Evolutionary conservation across 192 early-diverging fungal species (phyloP), one percentile per base, ranked within the genome.

Genomic region (Linnemannia elongata): DNA sequence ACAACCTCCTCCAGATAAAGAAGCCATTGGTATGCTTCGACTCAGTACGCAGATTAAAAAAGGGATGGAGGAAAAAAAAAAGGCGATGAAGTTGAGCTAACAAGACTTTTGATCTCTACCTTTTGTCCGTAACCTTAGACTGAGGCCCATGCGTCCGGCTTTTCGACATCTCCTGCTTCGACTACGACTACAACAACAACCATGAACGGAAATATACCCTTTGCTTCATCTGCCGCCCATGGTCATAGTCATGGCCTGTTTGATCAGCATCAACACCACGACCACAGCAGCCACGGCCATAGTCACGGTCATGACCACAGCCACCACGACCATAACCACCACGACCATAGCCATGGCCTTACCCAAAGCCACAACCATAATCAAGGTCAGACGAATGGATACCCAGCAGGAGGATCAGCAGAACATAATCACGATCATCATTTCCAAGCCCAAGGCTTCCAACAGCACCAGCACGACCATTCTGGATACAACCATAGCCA

Each of bases 151-250:
- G 70, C 75, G 24, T 30, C 75, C 24, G 71, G 44, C n/a, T 24
- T 74, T 60, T 60, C 72, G 45, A 38, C 38, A 30, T 70, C 77
- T 1, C 75, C 82, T 5, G 78, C 82, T 18, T 49, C 69, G 18
- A 77, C 76, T 30, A 77, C 60, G 33, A 35, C 30, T 27, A 75
- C 33, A 27, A 68, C 36, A 69, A 41, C 69, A 42, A 54, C 73
- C 82, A 75, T 79, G 60, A 79, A 75, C n/a, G 83, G 83, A 76
- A 72, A 80, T 80, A 85, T 85, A 85, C 83, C 83, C 78, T 80
- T 80, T 80, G 47, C 78, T 17, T 79, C 83, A 74, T 79, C 82
- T 45, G 44, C 54, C 41, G 68, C 73, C 15, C 77, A 84, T 49
- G 49, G 84, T 44, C 82, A 85, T 60, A 55, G 36, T 30, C 83